Evolutionary conservation across 1,284 basidiomycete genomes (phyloP), one percentile per base, ranked within the genome.

Genomic region (Trametes versicolor): DNA sequence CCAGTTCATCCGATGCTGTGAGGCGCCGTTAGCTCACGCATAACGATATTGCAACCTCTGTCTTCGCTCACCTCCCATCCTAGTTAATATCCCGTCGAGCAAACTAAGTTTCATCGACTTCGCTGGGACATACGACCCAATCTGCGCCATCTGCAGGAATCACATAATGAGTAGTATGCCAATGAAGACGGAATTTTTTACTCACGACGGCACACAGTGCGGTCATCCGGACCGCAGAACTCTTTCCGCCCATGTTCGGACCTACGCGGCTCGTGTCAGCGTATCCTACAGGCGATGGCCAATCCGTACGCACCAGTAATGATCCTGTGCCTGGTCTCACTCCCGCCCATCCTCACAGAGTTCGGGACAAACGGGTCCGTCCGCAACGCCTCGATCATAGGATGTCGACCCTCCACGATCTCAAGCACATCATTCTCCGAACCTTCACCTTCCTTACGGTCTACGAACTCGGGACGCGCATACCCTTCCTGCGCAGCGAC

Each of bases 361-460:
- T 94, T 95, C 1, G 94, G 90, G 1, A 97, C 89, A 74, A 95
- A 97, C 0, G 93, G 93, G 66, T 94, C 88, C 1, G 88, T 80
- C 45, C 88, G 82, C 17, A 95, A 77, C 15, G 84, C 83, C 76
- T 97, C 96, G 15, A 96, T 86, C 87, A 96, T 91, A 0, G 92
- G 92, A 77, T 96, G 93, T 12, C 92, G 83, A 0, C 91, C 91
- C 47, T 88, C 86, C n/a, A 84, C 76, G 36, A 94, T 89, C 67
- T 92, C 87, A 8, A 94, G 78, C 37, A 78, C 75, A 64, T 87
- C 83, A 43, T 84, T 29, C 7, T n/a, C 29, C n/a, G 23, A 17
- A 2, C n/a, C 45, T 1, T 62, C 56, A 10, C 39, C 67, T 1
- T 66, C 62, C 48, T 34, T 12, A 1, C 52, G 45, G 10, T 88